Evolutionary conservation across 1,139 yeast genomes (phyloP).

Genomic region (Magnusiomyces ingens): DNA sequence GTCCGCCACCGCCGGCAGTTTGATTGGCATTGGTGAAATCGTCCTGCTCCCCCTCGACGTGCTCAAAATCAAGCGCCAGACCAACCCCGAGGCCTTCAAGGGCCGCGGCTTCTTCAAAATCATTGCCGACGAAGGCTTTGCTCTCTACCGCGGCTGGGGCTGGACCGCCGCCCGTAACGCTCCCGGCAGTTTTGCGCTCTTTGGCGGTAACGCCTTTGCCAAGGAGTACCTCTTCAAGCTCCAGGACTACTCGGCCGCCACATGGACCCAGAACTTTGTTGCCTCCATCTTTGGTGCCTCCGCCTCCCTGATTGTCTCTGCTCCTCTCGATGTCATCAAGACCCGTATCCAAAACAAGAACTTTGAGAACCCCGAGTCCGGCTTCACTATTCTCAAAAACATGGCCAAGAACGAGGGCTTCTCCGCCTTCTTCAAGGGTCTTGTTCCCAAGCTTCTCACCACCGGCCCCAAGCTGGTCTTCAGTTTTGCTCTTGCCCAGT

Average conservation of each 20-base stretch:
- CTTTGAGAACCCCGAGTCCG: constrained; percentile 93
- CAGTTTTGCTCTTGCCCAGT: constrained; percentile 93
- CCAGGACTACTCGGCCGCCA: constrained; percentile 78
- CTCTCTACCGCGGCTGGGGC: constrained; percentile 97
- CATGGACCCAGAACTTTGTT: constrained; percentile 91
- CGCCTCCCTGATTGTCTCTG: constrained; percentile 92
- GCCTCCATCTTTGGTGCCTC: constrained; percentile 98
- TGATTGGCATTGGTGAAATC: constrained; percentile 97
- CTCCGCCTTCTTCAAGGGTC: constrained; percentile 91
- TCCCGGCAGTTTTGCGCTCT: constrained; percentile 95
- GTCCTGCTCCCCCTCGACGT: constrained; percentile 93
- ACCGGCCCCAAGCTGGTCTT: constrained; percentile 98
- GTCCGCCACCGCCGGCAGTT: constrained; percentile 95
- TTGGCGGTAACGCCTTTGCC: constrained; percentile 98
- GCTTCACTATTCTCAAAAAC: constrained; percentile 84
- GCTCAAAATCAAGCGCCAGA: constrained; percentile 95
- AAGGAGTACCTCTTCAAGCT: constrained; percentile 90
- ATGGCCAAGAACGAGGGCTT: constrained; percentile 79
- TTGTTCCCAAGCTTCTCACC: constrained; percentile 91
- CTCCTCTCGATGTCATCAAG: constrained; percentile 96
- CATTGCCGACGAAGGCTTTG: constrained; percentile 83
- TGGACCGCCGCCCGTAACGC: constrained; percentile 99
- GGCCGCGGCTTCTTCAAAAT: constrained; percentile 94
- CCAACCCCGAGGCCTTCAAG: constrained; percentile 95
- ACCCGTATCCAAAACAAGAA: constrained; percentile 96